phyloP scores from a whole-genome alignment of 2,329 filamentous ascomycete genomes.

The Graphilbum ipis-grandicollis region DNA sequence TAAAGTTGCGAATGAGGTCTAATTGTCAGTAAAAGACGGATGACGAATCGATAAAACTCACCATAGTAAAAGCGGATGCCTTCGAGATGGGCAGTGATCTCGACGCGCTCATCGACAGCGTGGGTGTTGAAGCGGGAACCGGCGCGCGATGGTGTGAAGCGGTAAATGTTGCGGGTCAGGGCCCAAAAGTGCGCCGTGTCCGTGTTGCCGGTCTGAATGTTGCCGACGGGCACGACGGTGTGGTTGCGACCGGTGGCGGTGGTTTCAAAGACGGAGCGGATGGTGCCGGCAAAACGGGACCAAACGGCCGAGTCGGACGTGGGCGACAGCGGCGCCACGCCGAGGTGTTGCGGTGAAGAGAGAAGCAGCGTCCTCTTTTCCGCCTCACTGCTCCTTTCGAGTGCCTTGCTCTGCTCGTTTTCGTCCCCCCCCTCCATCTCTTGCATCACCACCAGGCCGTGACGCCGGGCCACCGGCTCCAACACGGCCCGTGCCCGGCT shows the following conservation, averaged over 20 bases:
- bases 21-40: background rate
- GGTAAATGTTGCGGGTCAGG: conserved; percentile 27
- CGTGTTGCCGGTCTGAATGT: conserved; percentile 30
- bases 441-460: conserved; percentile 35
- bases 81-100: conserved; percentile 17
- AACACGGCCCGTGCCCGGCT: conserved; percentile 31
- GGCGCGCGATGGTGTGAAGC: conserved; percentile 25
- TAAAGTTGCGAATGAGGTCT: conserved; percentile 22
- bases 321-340: conserved; percentile 19
- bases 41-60: background rate
- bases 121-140: conserved; percentile 17
- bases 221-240: conserved; percentile 30
- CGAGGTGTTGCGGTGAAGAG: conserved; percentile 14
- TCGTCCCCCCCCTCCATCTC: conserved; percentile 18
- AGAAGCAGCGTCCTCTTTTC: conserved; percentile 17
- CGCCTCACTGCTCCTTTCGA: conserved; percentile 4
- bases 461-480: conserved; percentile 28
- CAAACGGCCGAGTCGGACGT: conserved; percentile 8
- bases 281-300: conserved; percentile 10
- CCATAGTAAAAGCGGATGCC: conserved; percentile 18
- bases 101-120: conserved; percentile 21
- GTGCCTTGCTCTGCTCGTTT: conserved; percentile 1
- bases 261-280: conserved; percentile 10
- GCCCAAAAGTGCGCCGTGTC: conserved; percentile 25
- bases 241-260: background rate